phyloP scores from a whole-genome alignment of 169 alveolate species.

The Cryptosporidium canis region DNA sequence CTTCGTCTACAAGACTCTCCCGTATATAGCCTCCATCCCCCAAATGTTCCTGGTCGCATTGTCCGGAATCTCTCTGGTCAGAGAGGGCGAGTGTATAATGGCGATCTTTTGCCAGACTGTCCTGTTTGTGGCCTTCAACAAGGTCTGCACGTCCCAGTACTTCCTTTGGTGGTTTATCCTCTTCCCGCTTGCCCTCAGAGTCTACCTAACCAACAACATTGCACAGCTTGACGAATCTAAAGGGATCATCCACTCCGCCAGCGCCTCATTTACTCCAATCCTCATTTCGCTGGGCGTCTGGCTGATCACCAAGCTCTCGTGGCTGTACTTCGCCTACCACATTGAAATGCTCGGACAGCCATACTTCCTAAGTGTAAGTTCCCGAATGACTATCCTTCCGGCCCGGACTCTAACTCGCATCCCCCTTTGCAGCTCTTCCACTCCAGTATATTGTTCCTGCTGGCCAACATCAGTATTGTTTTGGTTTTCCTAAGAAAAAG shows the following conservation, averaged over 20 bases:
- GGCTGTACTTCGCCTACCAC: slow-evolving; percentile 77
- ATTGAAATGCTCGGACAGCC: slow-evolving; percentile 77
- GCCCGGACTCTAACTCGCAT: background rate
- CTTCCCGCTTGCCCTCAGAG: slow-evolving; percentile 82
- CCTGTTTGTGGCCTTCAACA: slow-evolving; percentile 93
- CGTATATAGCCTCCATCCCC: slow-evolving; percentile 81
- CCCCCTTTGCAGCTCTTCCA: slow-evolving; percentile 75
- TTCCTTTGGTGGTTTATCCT: slow-evolving; percentile 89
- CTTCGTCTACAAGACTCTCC: slow-evolving; percentile 74
- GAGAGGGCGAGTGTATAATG: slow-evolving; percentile 77
- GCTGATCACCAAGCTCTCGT: slow-evolving; percentile 76
- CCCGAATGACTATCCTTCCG: background rate
- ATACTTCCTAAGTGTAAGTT: slow-evolving; percentile 75
- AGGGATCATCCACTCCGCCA: slow-evolving; percentile 46
- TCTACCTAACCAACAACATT: slow-evolving; percentile 72
- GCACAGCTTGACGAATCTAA: slow-evolving; percentile 58
- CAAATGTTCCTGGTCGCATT: slow-evolving; percentile 79
- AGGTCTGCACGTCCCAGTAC: slow-evolving; percentile 95
- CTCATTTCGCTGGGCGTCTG: slow-evolving; percentile 72
- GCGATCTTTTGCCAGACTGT: slow-evolving; percentile 87
- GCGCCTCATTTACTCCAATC: slow-evolving; percentile 29
- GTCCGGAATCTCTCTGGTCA: slow-evolving; percentile 79
- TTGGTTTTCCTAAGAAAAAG: slow-evolving; percentile 29
- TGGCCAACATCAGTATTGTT: slow-evolving; percentile 74
- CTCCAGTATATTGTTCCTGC: slow-evolving; percentile 74